These are phyloP conservation scores for Myxozyma neotropica DNA, from an alignment of 805 yeast species.

Conservation along the genomic window DNA sequence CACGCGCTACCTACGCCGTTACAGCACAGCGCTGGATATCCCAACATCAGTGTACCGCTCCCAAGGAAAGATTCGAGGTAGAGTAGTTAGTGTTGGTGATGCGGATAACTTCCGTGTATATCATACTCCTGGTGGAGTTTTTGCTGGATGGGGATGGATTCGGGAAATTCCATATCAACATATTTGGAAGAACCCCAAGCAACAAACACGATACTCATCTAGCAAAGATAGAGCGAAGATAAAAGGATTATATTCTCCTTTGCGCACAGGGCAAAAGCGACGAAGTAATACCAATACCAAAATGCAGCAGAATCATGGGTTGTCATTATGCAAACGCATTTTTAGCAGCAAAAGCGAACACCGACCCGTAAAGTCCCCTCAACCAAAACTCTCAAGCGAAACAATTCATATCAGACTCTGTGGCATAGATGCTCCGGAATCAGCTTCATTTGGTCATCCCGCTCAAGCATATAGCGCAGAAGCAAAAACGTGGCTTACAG, in stretches of 20 bases:
- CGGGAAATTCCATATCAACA: constrained; percentile 57
- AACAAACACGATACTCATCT: background rate
- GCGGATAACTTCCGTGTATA: constrained; percentile 84
- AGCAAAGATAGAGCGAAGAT: no score
- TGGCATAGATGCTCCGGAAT: constrained; percentile 97
- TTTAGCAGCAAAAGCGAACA: background rate
- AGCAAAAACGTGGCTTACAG: constrained; percentile 75
- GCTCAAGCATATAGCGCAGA: constrained; percentile 88
- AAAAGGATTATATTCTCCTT: no score
- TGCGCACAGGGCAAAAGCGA: no score
- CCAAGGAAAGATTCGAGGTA: constrained; percentile 27
- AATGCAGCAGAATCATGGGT: background rate
- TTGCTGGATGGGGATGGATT: constrained; percentile 94
- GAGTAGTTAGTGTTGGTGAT: constrained; percentile 37
- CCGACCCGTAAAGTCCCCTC: background rate
- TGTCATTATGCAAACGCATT: background rate
- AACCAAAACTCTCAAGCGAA: constrained; percentile 50
- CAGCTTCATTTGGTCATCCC: constrained; percentile 91
- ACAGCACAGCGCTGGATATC: constrained; percentile 30
- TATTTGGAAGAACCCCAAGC: constrained; percentile 7
- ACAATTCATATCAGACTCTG: constrained; percentile 82
- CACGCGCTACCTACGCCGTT: constrained; percentile 25
- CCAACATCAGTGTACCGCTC: constrained; percentile 6
- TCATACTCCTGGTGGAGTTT: constrained; percentile 89
- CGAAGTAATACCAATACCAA: background rate